Base-by-base conservation (phyloP, 148 eudicot genomes). In the Tetragonia tetragonoides region DNA sequence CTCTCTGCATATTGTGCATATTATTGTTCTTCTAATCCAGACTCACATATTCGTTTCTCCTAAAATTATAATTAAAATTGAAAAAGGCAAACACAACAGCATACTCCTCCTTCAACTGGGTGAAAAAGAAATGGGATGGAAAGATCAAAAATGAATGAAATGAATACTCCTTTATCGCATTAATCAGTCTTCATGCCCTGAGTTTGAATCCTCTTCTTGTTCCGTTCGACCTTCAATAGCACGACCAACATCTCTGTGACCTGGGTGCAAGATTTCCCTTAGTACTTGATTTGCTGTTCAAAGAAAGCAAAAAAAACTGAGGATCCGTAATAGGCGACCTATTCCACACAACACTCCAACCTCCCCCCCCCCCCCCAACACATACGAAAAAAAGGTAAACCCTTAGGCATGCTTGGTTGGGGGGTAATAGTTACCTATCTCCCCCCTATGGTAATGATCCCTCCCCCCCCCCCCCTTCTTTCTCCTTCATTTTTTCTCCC, bases 151-250 rank as follows among this genome's bases (percentile, higher is more conserved):
- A 2, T 2, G 2, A 10, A 39, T 17, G 54, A 70, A 41, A 40
- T n/a, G 7, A 7, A 5, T 17, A 61, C 51, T 54, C 57, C 14
- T 53, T 54, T 7, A 28, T 20, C 17, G 38, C 2, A 53, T 10
- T 7, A 34, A 44, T 81, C 57, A 82, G 63, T 74, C 81, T 78
- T 82, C 85, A 63, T 69, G 81, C 14, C 78, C 85, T 3, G 71
- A 62, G 42, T 40, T 23, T 39, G 80, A 73, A 67, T 65, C 70
- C 49, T 78, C 84, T 15, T 74, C 80, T 72, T n/a, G 59, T 34
- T 81, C 83, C 7, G 83, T 65, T 64, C 87, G 86, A 64, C 87
- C 90, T 86, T 78, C 87, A 77, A 86, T 88, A n/a, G 83, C 80
- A 72, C 79, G 78, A 69, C 38, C 74, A 14, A 42, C 78, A 40